These are phyloP conservation scores for Pneumocystis sp. DNA, from an alignment of 1,139 yeast genomes.

Conservation along the genomic window DNA sequence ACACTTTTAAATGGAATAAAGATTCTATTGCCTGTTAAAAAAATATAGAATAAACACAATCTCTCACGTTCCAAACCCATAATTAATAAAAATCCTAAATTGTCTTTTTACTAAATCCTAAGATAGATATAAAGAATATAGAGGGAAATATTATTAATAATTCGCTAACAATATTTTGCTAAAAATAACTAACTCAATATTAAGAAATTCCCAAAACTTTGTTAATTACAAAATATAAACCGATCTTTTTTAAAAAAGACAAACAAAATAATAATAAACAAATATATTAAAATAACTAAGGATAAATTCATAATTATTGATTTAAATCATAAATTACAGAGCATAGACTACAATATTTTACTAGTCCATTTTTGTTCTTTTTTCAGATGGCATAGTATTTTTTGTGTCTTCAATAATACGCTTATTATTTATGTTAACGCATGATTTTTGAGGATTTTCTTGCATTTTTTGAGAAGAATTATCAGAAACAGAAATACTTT, in stretches of 20 bases:
- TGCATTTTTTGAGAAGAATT: not conserved
- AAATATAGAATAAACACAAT: not conserved
- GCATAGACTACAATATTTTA: not conserved
- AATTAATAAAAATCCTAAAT: not conserved
- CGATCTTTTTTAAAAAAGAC: not conserved
- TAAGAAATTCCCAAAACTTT: not conserved
- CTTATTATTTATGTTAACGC: not conserved
- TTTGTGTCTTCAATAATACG: not conserved
- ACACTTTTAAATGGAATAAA: slow-evolving; percentile 36
- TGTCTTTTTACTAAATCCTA: not conserved
- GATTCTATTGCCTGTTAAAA: slow-evolving; percentile 27
- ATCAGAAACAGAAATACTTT: not conserved
- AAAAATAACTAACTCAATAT: too few relatives aligned
- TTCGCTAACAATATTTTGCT: too few relatives aligned
- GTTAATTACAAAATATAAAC: too few relatives aligned
- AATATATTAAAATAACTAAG: not conserved
- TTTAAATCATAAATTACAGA: not conserved
- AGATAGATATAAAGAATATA: too few relatives aligned
- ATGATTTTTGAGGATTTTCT: not conserved
- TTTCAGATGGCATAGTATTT: not conserved
- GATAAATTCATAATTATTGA: not conserved
- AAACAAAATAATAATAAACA: not conserved
- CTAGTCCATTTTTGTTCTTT: not conserved
- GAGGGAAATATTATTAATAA: too few relatives aligned
- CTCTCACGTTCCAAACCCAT: not conserved